phyloP scores from a whole-genome alignment of 768 basidiomycete genomes.

The Boletus patriciae region DNA sequence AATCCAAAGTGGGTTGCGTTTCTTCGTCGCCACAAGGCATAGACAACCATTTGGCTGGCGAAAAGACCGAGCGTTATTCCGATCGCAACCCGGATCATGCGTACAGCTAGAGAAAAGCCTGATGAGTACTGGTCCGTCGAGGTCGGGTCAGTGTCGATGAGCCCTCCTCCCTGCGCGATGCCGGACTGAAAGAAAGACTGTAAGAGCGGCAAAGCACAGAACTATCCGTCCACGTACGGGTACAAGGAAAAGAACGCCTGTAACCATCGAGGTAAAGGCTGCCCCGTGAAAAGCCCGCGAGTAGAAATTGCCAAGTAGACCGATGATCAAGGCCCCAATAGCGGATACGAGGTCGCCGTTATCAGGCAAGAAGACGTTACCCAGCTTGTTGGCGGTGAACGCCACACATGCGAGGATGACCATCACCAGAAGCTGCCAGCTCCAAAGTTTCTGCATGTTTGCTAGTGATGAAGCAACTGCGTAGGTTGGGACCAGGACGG shows the following conservation, averaged over 20 bases:
- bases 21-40: conserved; percentile 72
- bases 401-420: conserved; percentile 77
- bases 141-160: conserved; percentile 51
- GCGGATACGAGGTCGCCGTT: conserved; percentile 75
- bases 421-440: conserved; percentile 76
- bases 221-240: conserved; percentile 55
- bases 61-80: conserved; percentile 86
- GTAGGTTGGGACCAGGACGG: conserved; percentile 75
- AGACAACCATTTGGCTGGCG: conserved; percentile 73
- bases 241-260: conserved; percentile 87
- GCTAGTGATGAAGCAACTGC: conserved; percentile 71
- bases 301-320: conserved; percentile 79
- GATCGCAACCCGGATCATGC: conserved; percentile 82
- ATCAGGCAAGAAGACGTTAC: conserved; percentile 60
- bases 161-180: conserved; percentile 71
- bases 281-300: conserved; percentile 74
- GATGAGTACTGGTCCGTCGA: conserved; percentile 64
- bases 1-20: conserved; percentile 76
- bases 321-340: conserved; percentile 74
- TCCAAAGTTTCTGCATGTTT: conserved; percentile 72
- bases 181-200: conserved; percentile 53
- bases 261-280: conserved; percentile 90
- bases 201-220: conserved; percentile 8
- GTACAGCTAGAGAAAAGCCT: conserved; percentile 75
- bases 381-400: conserved; percentile 67